Evolutionary conservation across 306 rosid genomes (phyloP).

Genomic region (Biancaea sappan): DNA sequence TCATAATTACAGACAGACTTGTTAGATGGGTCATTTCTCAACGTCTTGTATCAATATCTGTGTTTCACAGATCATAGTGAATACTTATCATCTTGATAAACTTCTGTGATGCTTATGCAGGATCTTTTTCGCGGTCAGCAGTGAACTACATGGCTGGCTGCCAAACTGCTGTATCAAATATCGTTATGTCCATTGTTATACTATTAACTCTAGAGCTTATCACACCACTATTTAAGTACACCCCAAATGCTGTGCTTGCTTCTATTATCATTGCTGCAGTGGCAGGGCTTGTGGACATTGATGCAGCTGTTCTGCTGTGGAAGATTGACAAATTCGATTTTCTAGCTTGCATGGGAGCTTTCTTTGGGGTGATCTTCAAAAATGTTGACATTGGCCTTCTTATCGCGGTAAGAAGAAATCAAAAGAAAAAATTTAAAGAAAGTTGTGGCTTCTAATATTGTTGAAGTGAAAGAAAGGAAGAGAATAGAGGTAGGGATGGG

Average conservation of each 20-base stretch:
- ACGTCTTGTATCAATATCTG: too few species aligned
- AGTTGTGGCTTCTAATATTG: background rate
- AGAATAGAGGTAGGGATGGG: too few species aligned
- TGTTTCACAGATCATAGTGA: too few species aligned
- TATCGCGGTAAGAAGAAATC: constrained; percentile 49
- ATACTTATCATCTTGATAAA: too few species aligned
- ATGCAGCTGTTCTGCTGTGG: constrained; percentile 60
- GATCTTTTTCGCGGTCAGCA: too few species aligned
- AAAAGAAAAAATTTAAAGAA: background rate
- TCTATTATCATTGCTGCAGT: constrained; percentile 76
- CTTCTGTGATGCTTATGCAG: too few species aligned
- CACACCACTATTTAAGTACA: constrained; percentile 85
- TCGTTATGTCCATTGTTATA: constrained; percentile 67
- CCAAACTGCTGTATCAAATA: constrained; percentile 78
- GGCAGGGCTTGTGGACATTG: constrained; percentile 47
- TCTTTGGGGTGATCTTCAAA: constrained; percentile 81
- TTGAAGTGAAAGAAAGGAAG: too few species aligned
- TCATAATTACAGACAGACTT: too few species aligned
- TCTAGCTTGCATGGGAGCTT: constrained; percentile 85
- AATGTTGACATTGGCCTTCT: constrained; percentile 83
- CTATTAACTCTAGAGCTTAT: constrained; percentile 57
- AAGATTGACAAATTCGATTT: constrained; percentile 87
- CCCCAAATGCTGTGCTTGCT: constrained; percentile 86
- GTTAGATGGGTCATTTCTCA: too few species aligned
- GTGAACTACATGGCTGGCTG: constrained; percentile 93